Conservation (phyloP, 2,329 filamentous ascomycete genomes). For the Nannizziopsis arthrosporioides region DNA sequence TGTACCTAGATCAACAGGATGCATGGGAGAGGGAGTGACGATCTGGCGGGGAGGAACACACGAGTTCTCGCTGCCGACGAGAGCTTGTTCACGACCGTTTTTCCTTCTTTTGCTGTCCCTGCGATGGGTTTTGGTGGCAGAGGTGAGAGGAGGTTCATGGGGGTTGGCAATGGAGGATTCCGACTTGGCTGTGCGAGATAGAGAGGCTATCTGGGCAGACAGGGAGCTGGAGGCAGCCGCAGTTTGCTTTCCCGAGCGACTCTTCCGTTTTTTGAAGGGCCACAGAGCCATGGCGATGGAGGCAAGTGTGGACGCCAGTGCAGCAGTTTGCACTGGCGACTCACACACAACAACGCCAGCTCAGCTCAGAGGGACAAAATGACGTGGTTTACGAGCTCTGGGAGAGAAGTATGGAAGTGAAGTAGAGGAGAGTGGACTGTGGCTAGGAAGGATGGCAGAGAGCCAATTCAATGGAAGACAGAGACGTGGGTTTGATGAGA, state of each 20-base stretch:
- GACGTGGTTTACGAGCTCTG: conserved; percentile 7
- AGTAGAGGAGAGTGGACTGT: not conserved
- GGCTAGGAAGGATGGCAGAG: not conserved
- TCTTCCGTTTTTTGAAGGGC: conserved; percentile 67
- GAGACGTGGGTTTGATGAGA: not conserved
- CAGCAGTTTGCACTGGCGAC: conserved; percentile 21
- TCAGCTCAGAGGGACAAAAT: not conserved
- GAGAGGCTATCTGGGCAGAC: conserved; percentile 25
- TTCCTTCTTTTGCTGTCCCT: conserved; percentile 24
- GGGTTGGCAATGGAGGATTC: conserved; percentile 4
- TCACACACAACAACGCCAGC: conserved; percentile 12
- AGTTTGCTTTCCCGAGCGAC: conserved; percentile 50
- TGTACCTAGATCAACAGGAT: not conserved
- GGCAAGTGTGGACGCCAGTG: conserved; percentile 18
- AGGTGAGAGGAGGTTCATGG: conserved; percentile 11
- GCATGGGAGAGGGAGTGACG: conserved; percentile 5
- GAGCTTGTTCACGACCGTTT: conserved; percentile 19
- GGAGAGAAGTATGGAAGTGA: not conserved
- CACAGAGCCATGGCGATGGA: conserved; percentile 58
- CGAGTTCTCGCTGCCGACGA: conserved; percentile 10
- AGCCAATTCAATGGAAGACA: not conserved
- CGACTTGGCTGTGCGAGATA: conserved; percentile 25
- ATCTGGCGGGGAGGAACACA: conserved; percentile 14
- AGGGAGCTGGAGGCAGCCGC: conserved; percentile 32
- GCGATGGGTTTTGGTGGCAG: conserved; percentile 19